These are phyloP conservation scores for Suhomyces sp. DNA, from an alignment of 805 yeast species.

Conservation along the genomic window DNA sequence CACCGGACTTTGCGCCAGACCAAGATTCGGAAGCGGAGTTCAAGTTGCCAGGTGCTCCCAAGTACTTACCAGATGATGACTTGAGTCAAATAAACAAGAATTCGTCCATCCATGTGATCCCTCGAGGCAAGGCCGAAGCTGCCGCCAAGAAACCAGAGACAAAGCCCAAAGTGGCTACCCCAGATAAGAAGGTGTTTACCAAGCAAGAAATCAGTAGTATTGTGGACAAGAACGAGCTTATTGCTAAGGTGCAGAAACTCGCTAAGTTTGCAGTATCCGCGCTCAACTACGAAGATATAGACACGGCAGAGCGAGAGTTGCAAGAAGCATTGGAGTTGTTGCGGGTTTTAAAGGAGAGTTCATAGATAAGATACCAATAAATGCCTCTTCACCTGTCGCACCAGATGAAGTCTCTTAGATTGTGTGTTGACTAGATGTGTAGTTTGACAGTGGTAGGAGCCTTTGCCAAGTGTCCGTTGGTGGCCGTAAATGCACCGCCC, in stretches of 20 bases:
- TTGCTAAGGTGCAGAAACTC: constrained; percentile 59
- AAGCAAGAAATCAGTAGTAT: constrained; percentile 47
- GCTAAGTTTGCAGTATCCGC: constrained; percentile 80
- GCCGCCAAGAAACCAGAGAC: not conserved
- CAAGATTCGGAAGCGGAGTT: constrained; percentile 15
- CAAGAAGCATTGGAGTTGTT: constrained; percentile 50
- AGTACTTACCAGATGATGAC: constrained; percentile 40
- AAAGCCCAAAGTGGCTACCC: not conserved
- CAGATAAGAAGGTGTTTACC: constrained; percentile 1
- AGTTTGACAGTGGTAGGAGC: not conserved
- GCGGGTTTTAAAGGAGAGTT: constrained; percentile 8
- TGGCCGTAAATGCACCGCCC: not conserved
- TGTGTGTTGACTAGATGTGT: not conserved
- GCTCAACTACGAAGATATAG: constrained; percentile 69
- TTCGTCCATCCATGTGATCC: constrained; percentile 36
- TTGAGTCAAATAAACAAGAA: constrained; percentile 33
- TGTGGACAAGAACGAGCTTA: constrained; percentile 53
- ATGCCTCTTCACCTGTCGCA: too few species aligned
- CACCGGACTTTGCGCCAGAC: constrained; percentile 35
- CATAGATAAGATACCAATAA: not conserved
- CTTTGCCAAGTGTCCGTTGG: not conserved
- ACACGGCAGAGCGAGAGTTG: constrained; percentile 65
- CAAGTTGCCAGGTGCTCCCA: constrained; percentile 43
- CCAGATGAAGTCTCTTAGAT: not conserved
- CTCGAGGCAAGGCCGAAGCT: constrained; percentile 15